phyloP scores from a whole-genome alignment of 352 stramenopile genomes.

The Globisporangium viniferum region DNA sequence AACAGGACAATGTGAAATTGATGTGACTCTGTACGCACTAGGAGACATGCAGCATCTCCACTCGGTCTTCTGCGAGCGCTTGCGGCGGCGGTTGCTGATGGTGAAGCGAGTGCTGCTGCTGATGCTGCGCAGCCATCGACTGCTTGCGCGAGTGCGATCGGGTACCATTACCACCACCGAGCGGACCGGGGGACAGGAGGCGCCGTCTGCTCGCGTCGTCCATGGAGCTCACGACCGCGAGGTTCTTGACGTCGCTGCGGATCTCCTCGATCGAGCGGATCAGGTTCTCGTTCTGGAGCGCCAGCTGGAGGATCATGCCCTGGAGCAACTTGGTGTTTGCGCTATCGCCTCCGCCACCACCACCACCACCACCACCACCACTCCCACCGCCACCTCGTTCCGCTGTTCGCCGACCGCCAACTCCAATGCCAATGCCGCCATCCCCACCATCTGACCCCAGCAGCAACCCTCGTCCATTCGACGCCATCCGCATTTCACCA shows the following conservation, averaged over 20 bases:
- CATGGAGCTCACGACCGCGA: constrained; percentile 17
- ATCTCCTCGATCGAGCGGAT: constrained; percentile 47
- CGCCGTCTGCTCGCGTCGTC: constrained; percentile 7
- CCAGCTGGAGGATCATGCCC: constrained; percentile 56
- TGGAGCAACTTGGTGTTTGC: constrained; percentile 37
- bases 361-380: not conserved
- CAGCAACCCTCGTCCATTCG: not conserved
- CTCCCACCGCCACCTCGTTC: not conserved
- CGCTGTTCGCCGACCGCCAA: not conserved
- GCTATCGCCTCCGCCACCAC: not conserved
- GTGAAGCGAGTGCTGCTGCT: constrained; percentile 3
- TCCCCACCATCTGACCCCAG: not conserved
- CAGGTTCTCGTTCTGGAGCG: constrained; percentile 50
- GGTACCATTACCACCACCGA: not conserved
- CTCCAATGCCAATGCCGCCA: not conserved
- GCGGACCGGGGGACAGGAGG: constrained; percentile 13
- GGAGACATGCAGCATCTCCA: constrained; percentile 4
- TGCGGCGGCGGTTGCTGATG: not conserved
- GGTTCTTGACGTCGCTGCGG: constrained; percentile 26
- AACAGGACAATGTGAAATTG: not conserved
- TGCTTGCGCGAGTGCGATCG: constrained; percentile 10
- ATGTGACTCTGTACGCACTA: not conserved
- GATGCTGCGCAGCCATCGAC: constrained; percentile 2
- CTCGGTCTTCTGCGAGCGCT: not conserved
- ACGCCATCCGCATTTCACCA: not conserved